Base-by-base conservation (phyloP, 257 asterid genomes). In the Plantago elongata region DNA sequence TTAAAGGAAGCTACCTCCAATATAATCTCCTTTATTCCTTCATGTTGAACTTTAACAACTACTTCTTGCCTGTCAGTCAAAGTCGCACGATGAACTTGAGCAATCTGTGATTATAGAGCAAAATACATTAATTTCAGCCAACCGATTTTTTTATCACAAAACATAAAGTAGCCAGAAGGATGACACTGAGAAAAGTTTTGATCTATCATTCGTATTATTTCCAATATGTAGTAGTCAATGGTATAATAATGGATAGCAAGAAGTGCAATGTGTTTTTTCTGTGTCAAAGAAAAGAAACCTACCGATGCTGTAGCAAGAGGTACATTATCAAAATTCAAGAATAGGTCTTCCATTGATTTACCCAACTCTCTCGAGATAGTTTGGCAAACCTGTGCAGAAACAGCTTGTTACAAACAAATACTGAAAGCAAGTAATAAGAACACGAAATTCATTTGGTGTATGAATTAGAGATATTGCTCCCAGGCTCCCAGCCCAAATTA, bases 71-170 rank as follows among this genome's bases (percentile, higher is more conserved):
- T 90, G 65, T 89, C 94, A 56, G 54, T 68, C 60, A 89, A 71
- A 72, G 97, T 92, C 11, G 98, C 98, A 62, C 95, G 89, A 78
- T 92, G 98, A 76, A 92, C 98, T 84, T 92, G 98, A 58, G 98
- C 98, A 75, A 92, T 92, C 98, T 92, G 85, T 70, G 51, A 38
- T 42, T 5, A 7, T 34, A 34, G 40, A 34, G 40, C 40, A 52
- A 14, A 48, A 44, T 60, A 59, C 30, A 66, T 60, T 45, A 55
- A 44, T 65, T 45, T 63, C 75, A 61, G 2, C 27, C 27, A 22
- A 22, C 27, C 27, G 27, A 1, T 22, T 22, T 22, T 22, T 22
- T 22, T 22, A 1, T 22, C 44, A 58, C 56, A 37, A 46, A 65
- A 61, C 18, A 71, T 45, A 45, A 22, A 34, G 40, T 4, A 34